phyloP scores from a whole-genome alignment of 441 rosid genomes.

The Gossypium davidsonii region DNA sequence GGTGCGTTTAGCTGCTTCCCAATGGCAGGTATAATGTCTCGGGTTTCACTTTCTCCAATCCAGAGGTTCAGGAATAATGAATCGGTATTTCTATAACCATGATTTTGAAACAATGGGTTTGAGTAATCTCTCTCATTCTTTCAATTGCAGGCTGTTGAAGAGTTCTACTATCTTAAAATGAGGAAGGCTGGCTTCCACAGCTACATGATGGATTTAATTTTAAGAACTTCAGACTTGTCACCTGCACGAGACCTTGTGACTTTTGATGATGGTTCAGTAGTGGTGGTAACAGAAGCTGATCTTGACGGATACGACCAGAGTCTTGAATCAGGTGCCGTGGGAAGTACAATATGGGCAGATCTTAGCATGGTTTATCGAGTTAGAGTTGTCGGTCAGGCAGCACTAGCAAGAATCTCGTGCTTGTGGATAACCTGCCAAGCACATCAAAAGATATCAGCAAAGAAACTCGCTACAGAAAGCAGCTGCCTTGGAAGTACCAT shows the following conservation, averaged over 20 bases:
- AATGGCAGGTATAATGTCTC: slow-evolving; percentile 60
- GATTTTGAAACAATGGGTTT: not conserved
- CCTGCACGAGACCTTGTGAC: slow-evolving; percentile 39
- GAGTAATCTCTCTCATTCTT: not conserved
- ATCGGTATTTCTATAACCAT: not conserved
- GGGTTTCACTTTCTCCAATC: not conserved
- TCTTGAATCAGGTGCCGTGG: slow-evolving; percentile 26
- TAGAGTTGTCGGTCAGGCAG: slow-evolving; percentile 71
- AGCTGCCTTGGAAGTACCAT: slow-evolving; percentile 53
- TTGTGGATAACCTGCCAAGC: slow-evolving; percentile 61
- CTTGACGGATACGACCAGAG: slow-evolving; percentile 63
- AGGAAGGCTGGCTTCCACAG: slow-evolving; percentile 21
- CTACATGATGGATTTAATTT: slow-evolving; percentile 22
- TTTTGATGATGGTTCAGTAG: slow-evolving; percentile 79
- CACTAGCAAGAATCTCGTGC: slow-evolving; percentile 77
- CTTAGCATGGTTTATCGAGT: slow-evolving; percentile 65
- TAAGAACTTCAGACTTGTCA: slow-evolving; percentile 27
- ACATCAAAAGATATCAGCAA: slow-evolving; percentile 45
- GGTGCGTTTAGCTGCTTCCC: slow-evolving; percentile 81
- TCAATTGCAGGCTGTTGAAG: slow-evolving; percentile 68
- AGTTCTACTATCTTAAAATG: slow-evolving; percentile 52
- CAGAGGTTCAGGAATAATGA: not conserved
- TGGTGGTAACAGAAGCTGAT: slow-evolving; percentile 72
- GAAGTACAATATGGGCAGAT: slow-evolving; percentile 73
- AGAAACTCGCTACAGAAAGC: slow-evolving; percentile 34